phyloP scores from a whole-genome alignment of 768 basidiomycete genomes.

The Lactarius pseudohatsudake region DNA sequence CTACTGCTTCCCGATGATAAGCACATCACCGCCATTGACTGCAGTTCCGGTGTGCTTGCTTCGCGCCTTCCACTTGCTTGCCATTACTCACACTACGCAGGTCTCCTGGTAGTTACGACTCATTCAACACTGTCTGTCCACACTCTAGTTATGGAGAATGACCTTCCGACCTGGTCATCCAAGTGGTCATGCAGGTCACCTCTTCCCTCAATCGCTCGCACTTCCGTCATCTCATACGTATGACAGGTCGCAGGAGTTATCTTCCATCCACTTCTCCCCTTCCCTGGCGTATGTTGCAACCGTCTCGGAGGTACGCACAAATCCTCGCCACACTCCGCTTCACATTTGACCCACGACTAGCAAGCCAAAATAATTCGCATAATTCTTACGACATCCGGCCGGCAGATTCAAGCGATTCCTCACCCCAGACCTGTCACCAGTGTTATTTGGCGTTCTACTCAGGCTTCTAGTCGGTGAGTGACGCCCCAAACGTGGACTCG shows the following conservation, averaged over 20 bases:
- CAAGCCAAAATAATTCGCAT: slow-evolving; percentile 58
- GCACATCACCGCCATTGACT: slow-evolving; percentile 62
- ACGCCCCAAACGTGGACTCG: slow-evolving; percentile 15
- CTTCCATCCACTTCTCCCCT: slow-evolving; percentile 65
- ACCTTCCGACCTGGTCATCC: slow-evolving; percentile 77
- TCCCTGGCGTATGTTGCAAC: slow-evolving; percentile 74
- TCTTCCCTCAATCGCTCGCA: not conserved
- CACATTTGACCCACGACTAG: slow-evolving; percentile 39
- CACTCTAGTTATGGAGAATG: slow-evolving; percentile 75
- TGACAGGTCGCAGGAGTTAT: slow-evolving; percentile 49
- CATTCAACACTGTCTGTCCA: slow-evolving; percentile 64
- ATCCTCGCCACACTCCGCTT: not conserved
- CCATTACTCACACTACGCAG: slow-evolving; percentile 40
- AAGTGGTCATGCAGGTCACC: slow-evolving; percentile 72
- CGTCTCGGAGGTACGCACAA: slow-evolving; percentile 48
- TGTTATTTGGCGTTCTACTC: slow-evolving; percentile 71
- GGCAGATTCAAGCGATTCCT: slow-evolving; percentile 62
- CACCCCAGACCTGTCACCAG: slow-evolving; percentile 76
- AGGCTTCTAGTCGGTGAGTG: slow-evolving; percentile 63
- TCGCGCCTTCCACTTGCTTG: slow-evolving; percentile 32
- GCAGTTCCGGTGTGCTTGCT: slow-evolving; percentile 60
- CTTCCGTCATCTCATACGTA: slow-evolving; percentile 12
- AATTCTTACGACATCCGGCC: slow-evolving; percentile 71
- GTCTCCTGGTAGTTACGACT: slow-evolving; percentile 72
- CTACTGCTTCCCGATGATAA: slow-evolving; percentile 59